Conservation (phyloP, 106 monocot species). For the Dendrobium nobile region DNA sequence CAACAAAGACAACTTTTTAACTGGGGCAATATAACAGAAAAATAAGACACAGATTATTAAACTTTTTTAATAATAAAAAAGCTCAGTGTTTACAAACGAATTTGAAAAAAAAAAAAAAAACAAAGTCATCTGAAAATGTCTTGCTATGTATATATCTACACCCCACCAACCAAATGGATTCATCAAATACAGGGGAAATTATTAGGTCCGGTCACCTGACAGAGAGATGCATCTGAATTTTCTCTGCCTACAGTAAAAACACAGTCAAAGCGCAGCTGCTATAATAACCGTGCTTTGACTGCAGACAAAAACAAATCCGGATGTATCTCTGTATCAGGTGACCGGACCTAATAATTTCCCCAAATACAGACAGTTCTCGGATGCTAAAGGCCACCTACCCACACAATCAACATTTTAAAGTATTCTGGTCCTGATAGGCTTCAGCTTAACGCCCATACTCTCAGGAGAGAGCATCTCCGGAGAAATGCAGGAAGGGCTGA, state of each 20-base stretch:
- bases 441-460: slow-evolving; percentile 76
- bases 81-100: neutral
- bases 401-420: slow-evolving; percentile 3
- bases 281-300: no score
- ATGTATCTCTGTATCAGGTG: no score
- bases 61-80: no score
- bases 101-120: neutral
- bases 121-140: neutral
- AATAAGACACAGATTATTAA: no score
- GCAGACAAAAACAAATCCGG: no score
- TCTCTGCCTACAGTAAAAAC: no score
- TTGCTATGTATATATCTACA: neutral
- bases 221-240: no score
- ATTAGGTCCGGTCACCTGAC: no score
- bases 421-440: slow-evolving; percentile 62
- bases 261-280: no score
- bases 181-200: neutral
- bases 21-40: no score
- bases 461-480: slow-evolving; percentile 64
- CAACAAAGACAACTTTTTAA: no score
- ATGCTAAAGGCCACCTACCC: neutral
- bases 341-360: no score
- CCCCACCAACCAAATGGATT: neutral
- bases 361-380: neutral
- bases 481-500: slow-evolving; percentile 63